Percentiles rank a stretch among this genome's conserved stretches.
Evolutionary conservation across 2,329 filamentous ascomycete genomes (phyloP).

Genomic region (Fusarium oligoseptatum): DNA sequence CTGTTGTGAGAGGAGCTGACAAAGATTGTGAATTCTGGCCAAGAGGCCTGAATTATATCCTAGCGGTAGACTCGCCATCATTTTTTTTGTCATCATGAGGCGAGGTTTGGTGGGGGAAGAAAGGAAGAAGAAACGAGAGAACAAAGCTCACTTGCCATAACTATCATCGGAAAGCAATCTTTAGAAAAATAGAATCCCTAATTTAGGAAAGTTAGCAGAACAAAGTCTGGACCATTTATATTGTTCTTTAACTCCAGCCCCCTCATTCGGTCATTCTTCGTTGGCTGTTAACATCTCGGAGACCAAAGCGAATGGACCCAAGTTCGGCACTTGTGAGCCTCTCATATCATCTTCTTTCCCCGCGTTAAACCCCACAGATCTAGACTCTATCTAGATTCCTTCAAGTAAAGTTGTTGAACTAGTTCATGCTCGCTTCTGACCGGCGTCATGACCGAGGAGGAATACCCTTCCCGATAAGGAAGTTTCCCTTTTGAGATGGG

Average conservation of each 20-base stretch:
- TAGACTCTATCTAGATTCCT: background rate
- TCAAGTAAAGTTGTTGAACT: background rate
- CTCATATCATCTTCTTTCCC: constrained; percentile 11
- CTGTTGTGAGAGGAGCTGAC: background rate
- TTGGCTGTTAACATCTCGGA: background rate
- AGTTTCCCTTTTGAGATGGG: constrained; percentile 15
- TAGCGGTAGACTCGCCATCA: background rate
- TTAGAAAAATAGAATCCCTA: constrained; percentile 1
- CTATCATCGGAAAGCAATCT: background rate
- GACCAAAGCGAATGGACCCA: background rate
- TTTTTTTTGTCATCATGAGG: background rate
- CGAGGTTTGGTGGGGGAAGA: background rate
- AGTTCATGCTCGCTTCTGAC: background rate
- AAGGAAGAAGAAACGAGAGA: background rate
- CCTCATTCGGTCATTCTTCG: background rate
- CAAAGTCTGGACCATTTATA: background rate
- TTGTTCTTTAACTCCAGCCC: background rate
- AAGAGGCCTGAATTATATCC: constrained; percentile 17
- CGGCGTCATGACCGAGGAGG: background rate
- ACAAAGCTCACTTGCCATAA: constrained; percentile 15
- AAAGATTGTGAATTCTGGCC: background rate
- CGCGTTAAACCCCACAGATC: constrained; percentile 31
- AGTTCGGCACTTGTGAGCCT: background rate
- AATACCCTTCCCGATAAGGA: constrained; percentile 12
- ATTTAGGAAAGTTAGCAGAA: constrained; percentile 14